Evolutionary conservation across 106 monocot species (phyloP).

Genomic region (Triglochin maritima): DNA sequence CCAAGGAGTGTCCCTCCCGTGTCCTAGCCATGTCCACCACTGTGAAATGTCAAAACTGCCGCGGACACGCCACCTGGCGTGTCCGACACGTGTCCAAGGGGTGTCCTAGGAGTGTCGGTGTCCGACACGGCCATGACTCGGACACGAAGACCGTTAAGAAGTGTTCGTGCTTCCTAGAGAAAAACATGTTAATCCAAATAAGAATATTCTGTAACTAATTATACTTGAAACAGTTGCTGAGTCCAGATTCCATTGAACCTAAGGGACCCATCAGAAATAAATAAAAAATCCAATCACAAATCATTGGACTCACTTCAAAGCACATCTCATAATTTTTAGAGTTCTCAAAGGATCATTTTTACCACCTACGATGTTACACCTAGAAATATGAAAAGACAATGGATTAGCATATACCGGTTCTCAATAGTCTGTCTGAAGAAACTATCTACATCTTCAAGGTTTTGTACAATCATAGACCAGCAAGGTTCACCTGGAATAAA

Average conservation of each 20-base stretch:
- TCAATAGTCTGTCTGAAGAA: slow-evolving; percentile 89
- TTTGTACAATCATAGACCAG: slow-evolving; percentile 74
- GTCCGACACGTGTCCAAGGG: no score
- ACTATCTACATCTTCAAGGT: slow-evolving; percentile 75
- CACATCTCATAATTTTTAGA: no score
- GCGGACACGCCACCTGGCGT: no score
- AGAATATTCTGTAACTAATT: not conserved
- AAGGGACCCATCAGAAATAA: not conserved
- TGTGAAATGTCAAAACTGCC: no score
- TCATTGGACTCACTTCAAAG: no score
- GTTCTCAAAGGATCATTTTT: not conserved
- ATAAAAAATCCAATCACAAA: not conserved
- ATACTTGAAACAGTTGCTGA: not conserved
- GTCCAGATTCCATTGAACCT: not conserved
- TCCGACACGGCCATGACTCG: no score
- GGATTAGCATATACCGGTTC: slow-evolving; percentile 48
- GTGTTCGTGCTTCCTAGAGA: no score
- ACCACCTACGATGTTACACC: not conserved
- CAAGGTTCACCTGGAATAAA: slow-evolving; percentile 58
- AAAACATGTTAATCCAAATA: not conserved
- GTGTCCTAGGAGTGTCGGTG: no score
- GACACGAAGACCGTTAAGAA: no score
- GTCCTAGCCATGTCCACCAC: no score
- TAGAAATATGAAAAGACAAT: not conserved
- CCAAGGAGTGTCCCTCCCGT: no score